These are phyloP conservation scores for Pelargonium myrrhifolium DNA, from an alignment of 441 rosid genomes.

Conservation along the genomic window DNA sequence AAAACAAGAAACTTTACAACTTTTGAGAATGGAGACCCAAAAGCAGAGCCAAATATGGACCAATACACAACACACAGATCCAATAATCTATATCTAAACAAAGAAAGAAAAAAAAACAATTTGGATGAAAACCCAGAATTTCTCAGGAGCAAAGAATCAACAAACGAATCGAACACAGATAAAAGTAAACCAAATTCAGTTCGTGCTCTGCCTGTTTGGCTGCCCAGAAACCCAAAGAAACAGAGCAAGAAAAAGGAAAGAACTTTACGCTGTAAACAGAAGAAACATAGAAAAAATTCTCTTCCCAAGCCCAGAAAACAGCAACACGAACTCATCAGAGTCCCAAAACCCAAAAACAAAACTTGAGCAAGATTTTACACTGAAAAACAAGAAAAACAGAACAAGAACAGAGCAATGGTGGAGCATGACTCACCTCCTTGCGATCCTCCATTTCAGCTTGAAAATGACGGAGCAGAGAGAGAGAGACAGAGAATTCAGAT, in stretches of 20 bases:
- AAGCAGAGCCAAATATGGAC: background rate
- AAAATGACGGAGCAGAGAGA: background rate
- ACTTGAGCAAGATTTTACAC: background rate
- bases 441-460: constrained; percentile 2
- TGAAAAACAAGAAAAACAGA: background rate
- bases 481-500: background rate
- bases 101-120: no score
- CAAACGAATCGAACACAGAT: background rate
- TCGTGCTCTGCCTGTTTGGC: background rate
- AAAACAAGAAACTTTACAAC: background rate
- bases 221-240: background rate
- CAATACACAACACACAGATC: background rate
- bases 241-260: background rate
- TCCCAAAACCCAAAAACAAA: background rate
- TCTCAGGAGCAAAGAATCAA: background rate
- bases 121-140: background rate
- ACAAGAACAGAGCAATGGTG: background rate
- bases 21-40: background rate
- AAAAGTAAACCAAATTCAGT: background rate
- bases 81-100: background rate
- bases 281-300: background rate
- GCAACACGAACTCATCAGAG: background rate
- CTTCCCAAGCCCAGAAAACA: background rate
- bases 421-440: background rate
- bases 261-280: background rate